phyloP scores from a whole-genome alignment of 805 yeast genomes.

The Torulaspora franciscae region DNA sequence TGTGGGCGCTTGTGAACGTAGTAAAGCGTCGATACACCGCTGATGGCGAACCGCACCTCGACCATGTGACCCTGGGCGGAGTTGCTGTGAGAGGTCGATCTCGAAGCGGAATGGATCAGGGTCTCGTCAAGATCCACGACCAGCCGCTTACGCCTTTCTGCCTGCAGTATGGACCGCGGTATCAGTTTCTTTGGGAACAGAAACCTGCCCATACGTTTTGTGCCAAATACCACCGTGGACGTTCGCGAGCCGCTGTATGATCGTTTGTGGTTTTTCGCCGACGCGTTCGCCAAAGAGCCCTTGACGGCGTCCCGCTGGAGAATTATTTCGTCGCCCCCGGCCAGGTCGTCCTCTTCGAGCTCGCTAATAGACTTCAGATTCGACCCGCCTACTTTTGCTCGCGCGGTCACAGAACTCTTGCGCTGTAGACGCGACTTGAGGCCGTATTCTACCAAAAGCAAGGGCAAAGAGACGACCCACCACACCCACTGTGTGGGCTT shows the following conservation, averaged over 20 bases:
- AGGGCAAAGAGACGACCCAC: constrained; percentile 53
- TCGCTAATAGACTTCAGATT: constrained; percentile 7
- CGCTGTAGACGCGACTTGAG: constrained; percentile 15
- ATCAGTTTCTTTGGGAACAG: constrained; percentile 42
- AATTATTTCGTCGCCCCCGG: constrained; percentile 28
- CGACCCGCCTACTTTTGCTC: not conserved
- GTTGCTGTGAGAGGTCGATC: constrained; percentile 39
- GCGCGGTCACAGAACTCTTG: constrained; percentile 5
- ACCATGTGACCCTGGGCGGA: constrained; percentile 57
- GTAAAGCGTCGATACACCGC: constrained; percentile 72
- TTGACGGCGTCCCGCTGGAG: constrained; percentile 32
- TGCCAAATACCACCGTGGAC: constrained; percentile 18
- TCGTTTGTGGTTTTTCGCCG: constrained; percentile 23
- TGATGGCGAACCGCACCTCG: constrained; percentile 59
- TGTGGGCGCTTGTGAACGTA: constrained; percentile 89
- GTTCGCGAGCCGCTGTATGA: constrained; percentile 19
- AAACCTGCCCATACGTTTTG: constrained; percentile 39
- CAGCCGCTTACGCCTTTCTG: constrained; percentile 50
- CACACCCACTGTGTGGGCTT: constrained; percentile 49
- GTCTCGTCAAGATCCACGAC: constrained; percentile 93
- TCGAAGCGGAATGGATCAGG: constrained; percentile 80
- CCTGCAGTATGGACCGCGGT: constrained; percentile 34
- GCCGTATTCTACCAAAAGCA: constrained; percentile 39
- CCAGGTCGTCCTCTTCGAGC: constrained; percentile 27
- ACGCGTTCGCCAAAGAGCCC: constrained; percentile 27